phyloP scores from a whole-genome alignment of 805 yeast species.

The Schwanniomyces vanrijiae region DNA sequence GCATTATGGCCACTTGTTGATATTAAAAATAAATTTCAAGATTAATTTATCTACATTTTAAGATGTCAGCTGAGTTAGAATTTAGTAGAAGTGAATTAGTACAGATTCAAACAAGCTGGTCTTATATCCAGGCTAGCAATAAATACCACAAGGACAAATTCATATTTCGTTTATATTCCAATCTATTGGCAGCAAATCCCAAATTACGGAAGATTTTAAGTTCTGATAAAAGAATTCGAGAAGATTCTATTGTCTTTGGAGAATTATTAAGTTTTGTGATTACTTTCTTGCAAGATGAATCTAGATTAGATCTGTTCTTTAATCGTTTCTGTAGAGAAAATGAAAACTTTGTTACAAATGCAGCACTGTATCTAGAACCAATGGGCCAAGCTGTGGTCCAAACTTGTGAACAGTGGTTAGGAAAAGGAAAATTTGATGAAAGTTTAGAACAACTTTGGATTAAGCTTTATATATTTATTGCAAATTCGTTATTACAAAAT shows the following conservation, averaged over 20 bases:
- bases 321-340: conserved; percentile 32
- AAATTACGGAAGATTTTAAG: conserved; percentile 20
- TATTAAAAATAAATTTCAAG: not conserved
- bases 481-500: conserved; percentile 33
- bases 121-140: conserved; percentile 25
- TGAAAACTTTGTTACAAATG: conserved; percentile 20
- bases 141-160: conserved; percentile 31
- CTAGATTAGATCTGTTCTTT: conserved; percentile 33
- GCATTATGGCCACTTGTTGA: not conserved
- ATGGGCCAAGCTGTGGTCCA: conserved; percentile 40
- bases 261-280: conserved; percentile 35
- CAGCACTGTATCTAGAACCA: conserved; percentile 36
- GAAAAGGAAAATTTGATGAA: conserved; percentile 26
- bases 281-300: conserved; percentile 26
- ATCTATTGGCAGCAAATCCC: conserved; percentile 32
- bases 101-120: conserved; percentile 34
- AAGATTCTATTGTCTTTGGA: conserved; percentile 35
- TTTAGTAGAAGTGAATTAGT: conserved; percentile 14
- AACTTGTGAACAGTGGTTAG: conserved; percentile 38
- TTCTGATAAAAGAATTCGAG: conserved; percentile 18
- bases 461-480: conserved; percentile 37
- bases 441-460: conserved; percentile 40
- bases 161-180: conserved; percentile 29
- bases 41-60: not conserved
- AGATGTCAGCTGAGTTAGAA: conserved; percentile 5